Evolutionary conservation across 441 rosid species (phyloP), one percentile per base, ranked within the genome.

Genomic region (Sinapis alba): DNA sequence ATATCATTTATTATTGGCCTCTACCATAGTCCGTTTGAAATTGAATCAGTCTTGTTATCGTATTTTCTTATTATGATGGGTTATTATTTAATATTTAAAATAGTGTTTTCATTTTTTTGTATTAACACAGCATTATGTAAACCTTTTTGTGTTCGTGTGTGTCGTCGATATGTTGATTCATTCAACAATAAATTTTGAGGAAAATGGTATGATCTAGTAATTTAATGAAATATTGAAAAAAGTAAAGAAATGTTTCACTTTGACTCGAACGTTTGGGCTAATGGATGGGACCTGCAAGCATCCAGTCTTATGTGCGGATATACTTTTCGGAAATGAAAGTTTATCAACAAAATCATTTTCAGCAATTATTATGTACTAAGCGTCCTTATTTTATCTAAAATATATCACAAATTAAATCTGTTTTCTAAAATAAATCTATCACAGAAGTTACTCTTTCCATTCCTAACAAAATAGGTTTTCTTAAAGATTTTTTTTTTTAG

Each of bases 101-200:
- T 7, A 21, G 2, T 65, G 8, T 38, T 24, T 54, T 18, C 43
- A 26, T 36, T 26, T 45, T 36, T 50, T 50, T 12, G 8, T 56
- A 56, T 30, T 57, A 66, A 26, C 72, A 27, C 27, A 45, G 7
- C 38, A 32, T 28, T 43, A 57, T 41, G 59, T 27, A 24, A 65
- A 56, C 60, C 13, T 47, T 1, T 3, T 41, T 41, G 16, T 41
- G 47, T 41, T 45, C 51, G 51, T n/a, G 51, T 45, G 51, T 41
- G 1, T 41, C 47, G 45, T 66, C 15, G 27, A 73, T 57, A 47
- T 65, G 26, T 28, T 65, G 72, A 66, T 68, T 26, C 19, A 51
- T 61, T 62, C 79, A 62, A 69, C 60, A 32, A 41, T 1, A 36
- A 38, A 38, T 53, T 13, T 75, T 19, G 27, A 68, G 6, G 41